A percentile compares a stretch with the other conserved stretches of the same genome.
These are phyloP conservation scores for Vitellaria paradoxa DNA, from an alignment of 179 eudicot species.

Conservation along the genomic window DNA sequence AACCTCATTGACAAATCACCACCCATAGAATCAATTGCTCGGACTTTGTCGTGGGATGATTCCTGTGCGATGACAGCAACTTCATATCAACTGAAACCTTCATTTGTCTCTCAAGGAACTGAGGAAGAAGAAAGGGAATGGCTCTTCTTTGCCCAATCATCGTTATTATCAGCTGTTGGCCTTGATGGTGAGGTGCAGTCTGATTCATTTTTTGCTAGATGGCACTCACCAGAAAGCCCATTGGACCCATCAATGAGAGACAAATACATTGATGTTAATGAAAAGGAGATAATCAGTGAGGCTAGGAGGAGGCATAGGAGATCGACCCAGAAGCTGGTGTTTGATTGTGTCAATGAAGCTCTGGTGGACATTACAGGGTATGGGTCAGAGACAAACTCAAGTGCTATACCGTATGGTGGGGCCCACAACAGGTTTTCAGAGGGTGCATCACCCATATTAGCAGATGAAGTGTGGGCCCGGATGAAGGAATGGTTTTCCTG, in stretches of 20 bases:
- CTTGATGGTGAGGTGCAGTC: constrained; percentile 36
- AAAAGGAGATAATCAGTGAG: constrained; percentile 46
- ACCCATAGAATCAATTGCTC: constrained; percentile 85
- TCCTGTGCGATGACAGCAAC: constrained; percentile 43
- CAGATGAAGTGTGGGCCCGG: constrained; percentile 56
- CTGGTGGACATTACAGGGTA: constrained; percentile 46
- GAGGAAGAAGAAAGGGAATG: constrained; percentile 64
- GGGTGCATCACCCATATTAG: constrained; percentile 22
- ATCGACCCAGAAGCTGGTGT: constrained; percentile 65
- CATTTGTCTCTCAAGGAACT: constrained; percentile 30
- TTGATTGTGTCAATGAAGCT: constrained; percentile 75
- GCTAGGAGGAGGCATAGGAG: constrained; percentile 56
- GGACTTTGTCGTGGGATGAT: constrained; percentile 85
- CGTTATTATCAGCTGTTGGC: constrained; percentile 57
- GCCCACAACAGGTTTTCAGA: constrained; percentile 9
- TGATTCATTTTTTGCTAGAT: constrained; percentile 39
- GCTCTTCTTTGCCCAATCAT: constrained; percentile 54
- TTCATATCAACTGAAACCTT: constrained; percentile 36
- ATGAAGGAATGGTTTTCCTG: constrained; percentile 58
- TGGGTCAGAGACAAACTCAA: constrained; percentile 24
- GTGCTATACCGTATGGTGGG: constrained; percentile 21
- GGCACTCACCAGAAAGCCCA: constrained; percentile 89
- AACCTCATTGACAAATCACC: constrained; percentile 92
- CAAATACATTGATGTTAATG: constrained; percentile 43
- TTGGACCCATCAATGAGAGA: constrained; percentile 75